phyloP scores from a whole-genome alignment of 1,284 basidiomycete genomes.

The Ceratobasidium papillatum region DNA sequence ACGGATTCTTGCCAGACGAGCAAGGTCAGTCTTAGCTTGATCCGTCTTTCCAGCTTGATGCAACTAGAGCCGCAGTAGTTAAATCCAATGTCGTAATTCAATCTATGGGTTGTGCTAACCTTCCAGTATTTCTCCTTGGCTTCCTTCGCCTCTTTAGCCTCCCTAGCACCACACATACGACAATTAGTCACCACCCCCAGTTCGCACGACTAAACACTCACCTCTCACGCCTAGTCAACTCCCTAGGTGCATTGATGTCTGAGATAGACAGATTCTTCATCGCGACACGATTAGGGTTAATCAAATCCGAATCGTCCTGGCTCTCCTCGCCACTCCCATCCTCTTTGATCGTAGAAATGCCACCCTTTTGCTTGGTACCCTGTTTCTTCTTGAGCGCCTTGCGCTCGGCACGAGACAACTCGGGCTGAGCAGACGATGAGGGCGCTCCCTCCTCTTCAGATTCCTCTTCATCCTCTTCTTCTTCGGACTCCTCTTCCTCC shows the following conservation, averaged over 20 bases:
- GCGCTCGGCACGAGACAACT: slow-evolving; percentile 70
- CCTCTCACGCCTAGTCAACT: slow-evolving; percentile 75
- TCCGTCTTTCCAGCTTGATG: slow-evolving; percentile 84
- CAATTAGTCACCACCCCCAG: neutral
- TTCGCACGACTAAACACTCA: slow-evolving; percentile 49
- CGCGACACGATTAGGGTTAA: slow-evolving; percentile 74
- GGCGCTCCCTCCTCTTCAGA: too few species aligned
- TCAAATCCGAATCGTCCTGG: slow-evolving; percentile 67
- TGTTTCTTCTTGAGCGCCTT: slow-evolving; percentile 75
- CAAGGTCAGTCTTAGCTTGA: slow-evolving; percentile 86
- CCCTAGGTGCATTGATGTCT: slow-evolving; percentile 63
- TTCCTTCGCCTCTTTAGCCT: slow-evolving; percentile 88
- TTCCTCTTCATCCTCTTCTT: slow-evolving; percentile 49
- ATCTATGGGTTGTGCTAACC: slow-evolving; percentile 55
- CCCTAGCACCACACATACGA: slow-evolving; percentile 59
- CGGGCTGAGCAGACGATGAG: slow-evolving; percentile 51
- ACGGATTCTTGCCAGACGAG: slow-evolving; percentile 85
- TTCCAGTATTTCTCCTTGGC: slow-evolving; percentile 87
- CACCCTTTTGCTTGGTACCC: slow-evolving; percentile 52
- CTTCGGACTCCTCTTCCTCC: slow-evolving; percentile 51
- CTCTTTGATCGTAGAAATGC: slow-evolving; percentile 53
- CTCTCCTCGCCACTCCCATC: slow-evolving; percentile 55
- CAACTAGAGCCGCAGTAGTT: slow-evolving; percentile 56
- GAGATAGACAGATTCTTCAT: slow-evolving; percentile 70
- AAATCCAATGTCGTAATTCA: neutral